These are phyloP conservation scores for Ganoderma leucocontextum DNA, from an alignment of 1,284 basidiomycete species.

Conservation along the genomic window DNA sequence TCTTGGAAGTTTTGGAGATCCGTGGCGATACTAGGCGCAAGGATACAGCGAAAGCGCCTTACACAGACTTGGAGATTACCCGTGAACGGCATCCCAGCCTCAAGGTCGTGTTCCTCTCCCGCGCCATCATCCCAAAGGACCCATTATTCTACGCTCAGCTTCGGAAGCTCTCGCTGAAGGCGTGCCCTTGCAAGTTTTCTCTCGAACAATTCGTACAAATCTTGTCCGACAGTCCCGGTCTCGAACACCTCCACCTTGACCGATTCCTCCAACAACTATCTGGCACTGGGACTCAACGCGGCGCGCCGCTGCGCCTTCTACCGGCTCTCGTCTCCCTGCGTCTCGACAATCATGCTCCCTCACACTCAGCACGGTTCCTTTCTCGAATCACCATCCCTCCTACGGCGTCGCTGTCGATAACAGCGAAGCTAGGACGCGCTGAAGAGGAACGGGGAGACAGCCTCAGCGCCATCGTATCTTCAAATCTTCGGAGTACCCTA, in stretches of 20 bases:
- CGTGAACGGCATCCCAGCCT: neutral
- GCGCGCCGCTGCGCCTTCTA: neutral
- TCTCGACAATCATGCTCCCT: neutral
- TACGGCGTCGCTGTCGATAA: neutral
- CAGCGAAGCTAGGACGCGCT: neutral
- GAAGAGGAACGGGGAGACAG: neutral
- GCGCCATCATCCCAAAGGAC: neutral
- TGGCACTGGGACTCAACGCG: neutral
- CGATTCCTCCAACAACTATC: neutral
- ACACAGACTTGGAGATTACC: neutral
- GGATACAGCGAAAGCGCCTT: no score
- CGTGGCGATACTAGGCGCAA: rapidly evolving
- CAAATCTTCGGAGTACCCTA: neutral
- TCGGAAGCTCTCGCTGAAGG: neutral
- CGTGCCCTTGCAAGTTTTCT: neutral
- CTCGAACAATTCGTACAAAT: neutral
- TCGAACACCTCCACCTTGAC: neutral
- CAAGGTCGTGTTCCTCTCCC: neutral
- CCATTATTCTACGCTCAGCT: neutral
- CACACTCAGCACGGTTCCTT: neutral
- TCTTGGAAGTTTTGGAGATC: neutral
- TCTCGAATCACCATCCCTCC: neutral
- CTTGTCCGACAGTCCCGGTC: neutral
- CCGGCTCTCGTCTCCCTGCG: neutral
- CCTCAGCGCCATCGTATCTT: neutral